phyloP scores from a whole-genome alignment of 495 filamentous ascomycete genomes.

The Cercophora newfieldiana region DNA sequence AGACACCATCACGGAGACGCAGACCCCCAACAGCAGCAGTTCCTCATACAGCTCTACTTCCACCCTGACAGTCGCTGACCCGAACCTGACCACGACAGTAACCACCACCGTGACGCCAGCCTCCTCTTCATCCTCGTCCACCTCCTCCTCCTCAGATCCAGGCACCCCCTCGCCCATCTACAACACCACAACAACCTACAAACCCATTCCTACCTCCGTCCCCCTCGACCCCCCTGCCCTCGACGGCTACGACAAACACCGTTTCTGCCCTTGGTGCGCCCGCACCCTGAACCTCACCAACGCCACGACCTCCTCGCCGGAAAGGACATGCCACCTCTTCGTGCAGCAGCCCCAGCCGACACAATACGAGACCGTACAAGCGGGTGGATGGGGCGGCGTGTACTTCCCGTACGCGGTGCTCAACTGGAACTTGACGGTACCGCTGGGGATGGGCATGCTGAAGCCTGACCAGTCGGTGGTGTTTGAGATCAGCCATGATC shows the following conservation, averaged over 20 bases:
- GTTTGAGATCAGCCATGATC: not conserved
- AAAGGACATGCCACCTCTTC: not conserved
- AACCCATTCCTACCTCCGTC: not conserved
- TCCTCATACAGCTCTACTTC: too few species aligned
- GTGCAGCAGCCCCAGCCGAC: not conserved
- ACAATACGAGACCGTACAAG: too few species aligned
- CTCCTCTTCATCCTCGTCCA: not conserved
- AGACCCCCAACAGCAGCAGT: not conserved
- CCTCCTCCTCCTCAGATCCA: not conserved
- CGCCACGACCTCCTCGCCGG: not conserved
- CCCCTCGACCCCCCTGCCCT: not conserved
- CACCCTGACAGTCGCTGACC: too few species aligned
- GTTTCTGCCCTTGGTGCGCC: not conserved
- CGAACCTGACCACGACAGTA: too few species aligned
- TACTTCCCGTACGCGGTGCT: not conserved
- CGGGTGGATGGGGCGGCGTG: not conserved
- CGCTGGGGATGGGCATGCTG: not conserved
- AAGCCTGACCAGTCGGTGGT: not conserved
- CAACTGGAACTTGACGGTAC: not conserved
- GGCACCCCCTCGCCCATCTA: not conserved
- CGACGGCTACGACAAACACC: not conserved
- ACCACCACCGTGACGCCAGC: too few species aligned
- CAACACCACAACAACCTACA: not conserved
- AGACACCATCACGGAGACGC: not conserved
- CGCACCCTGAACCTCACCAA: not conserved